Base-by-base conservation (phyloP, 345 rosid genomes). In the Excoecaria agallocha region DNA sequence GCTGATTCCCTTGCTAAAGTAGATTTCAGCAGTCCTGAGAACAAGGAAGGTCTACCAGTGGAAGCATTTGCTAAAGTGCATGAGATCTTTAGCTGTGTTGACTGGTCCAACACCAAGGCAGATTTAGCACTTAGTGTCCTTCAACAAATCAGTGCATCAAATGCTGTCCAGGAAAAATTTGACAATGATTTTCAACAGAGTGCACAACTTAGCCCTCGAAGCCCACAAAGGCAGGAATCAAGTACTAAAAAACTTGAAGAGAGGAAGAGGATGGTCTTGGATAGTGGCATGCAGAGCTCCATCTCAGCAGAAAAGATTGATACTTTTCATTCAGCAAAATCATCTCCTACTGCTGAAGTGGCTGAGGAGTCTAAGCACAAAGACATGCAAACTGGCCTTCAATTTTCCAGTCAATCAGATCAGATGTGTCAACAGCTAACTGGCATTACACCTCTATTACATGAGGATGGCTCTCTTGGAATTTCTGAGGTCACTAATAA, bases 51-150 rank as follows among this genome's bases (percentile, higher is more conserved):
- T 72, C 93, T 94, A 80, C 93, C 97, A 1, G 73, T 88, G 68
- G 98, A 92, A 86, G 97, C 91, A 77, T 92, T 94, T 86, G 84
- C 92, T 71, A 92, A 88, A 83, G 98, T 94, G 81, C 93, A 89
- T 41, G 98, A 94, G 80, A 84, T 94, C 55, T 94, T 94, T 80
- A 92, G 83, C 82, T 84, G 86, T 20, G 91, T 86, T 58, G 98
- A 92, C 76, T 94, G 98, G 95, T 80, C 71, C 79, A 88, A 87
- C 79, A 88, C 87, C 43, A 78, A 77, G 52, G 77, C 95, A 64
- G 98, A 89, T 83, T 91, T 81, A 72, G 93, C 93, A 72, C 82
- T 83, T 63, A 87, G 87, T 82, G 81, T 89, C 85, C 90, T 94
- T 82, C 97, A 91, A 79, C 92, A 92, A 60, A 76, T 89, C 48